Evolutionary conservation across 108 stramenopile species (phyloP).

Genomic region (Nannochloropsis salina): DNA sequence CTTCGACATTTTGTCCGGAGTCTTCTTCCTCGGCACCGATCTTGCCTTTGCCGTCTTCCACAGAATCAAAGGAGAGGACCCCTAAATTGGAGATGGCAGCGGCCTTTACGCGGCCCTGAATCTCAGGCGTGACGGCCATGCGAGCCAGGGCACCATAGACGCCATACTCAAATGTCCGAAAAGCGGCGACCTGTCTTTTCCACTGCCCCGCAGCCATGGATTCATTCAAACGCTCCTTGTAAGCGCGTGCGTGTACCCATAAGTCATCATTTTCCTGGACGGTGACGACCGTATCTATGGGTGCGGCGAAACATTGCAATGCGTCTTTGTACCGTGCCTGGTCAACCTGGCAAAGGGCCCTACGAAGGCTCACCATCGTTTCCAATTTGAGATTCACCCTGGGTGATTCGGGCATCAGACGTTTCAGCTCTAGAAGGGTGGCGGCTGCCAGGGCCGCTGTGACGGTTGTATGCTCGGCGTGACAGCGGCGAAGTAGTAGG

Average conservation of each 20-base stretch:
- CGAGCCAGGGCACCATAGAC: conserved; percentile 9
- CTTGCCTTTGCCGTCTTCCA: neutral
- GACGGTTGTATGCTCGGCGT: conserved; percentile 15
- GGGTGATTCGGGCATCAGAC: neutral
- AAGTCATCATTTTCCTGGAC: neutral
- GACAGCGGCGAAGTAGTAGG: neutral
- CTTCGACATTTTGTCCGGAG: too few relatives aligned
- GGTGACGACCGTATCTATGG: neutral
- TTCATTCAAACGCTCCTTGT: neutral
- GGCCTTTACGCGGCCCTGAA: neutral
- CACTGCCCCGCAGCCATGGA: neutral
- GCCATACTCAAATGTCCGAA: conserved; percentile 6
- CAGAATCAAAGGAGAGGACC: too few relatives aligned
- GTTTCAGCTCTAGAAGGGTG: neutral
- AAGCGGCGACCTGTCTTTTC: neutral
- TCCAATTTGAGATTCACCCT: neutral
- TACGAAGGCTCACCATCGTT: conserved; percentile 4
- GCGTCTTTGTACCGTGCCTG: neutral
- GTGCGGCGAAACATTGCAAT: neutral
- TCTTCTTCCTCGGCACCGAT: neutral
- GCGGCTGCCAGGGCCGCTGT: neutral
- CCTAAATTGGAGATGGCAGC: neutral
- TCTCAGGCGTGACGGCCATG: neutral
- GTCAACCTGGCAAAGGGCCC: neutral
- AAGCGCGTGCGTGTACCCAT: neutral